Base-by-base conservation (phyloP, 352 stramenopile species). In the Phytophthora sp. region DNA sequence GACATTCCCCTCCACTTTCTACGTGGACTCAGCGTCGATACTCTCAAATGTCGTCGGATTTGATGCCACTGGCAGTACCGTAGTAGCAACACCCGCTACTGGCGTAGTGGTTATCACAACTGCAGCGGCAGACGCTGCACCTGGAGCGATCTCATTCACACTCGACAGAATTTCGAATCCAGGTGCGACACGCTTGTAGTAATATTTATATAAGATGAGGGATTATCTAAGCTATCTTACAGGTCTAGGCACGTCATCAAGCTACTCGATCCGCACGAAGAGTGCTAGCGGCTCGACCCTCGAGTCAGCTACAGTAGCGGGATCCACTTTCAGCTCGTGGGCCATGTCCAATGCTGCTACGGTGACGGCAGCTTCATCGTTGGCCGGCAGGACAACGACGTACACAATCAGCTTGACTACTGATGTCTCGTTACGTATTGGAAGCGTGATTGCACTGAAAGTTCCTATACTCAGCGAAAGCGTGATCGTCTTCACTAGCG, bases 131-230 rank as follows among this genome's bases (percentile, higher is more conserved):
- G 42, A 66, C 3, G 57, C 75, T 29, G 9, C 27, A 4, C 27
- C 66, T 20, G 81, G 73, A 13, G 29, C 20, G 5, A 58, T 89
- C 51, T 63, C 60, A 11, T 90, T 92, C 56, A 73, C 69, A 0
- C 47, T 89, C 24, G 68, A 80, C 21, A 72, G 69, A n/a, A 82
- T 92, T 59, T 77, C 74, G 1, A 87, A 86, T 66, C 79, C 81
- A 79, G 82, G 82, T 81, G 38, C 12, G 18, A n/a, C 3, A 8
- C n/a, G 15, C 36, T n/a, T n/a, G n/a, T n/a, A n/a, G n/a, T n/a
- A n/a, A n/a, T n/a, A n/a, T n/a, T n/a, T n/a, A n/a, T n/a, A n/a
- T n/a, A n/a, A n/a, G n/a, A n/a, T n/a, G n/a, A n/a, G n/a, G n/a
- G n/a, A n/a, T n/a, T n/a, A n/a, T n/a, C n/a, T n/a, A n/a, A n/a